Conservation (phyloP, 805 yeast genomes). For the Candida tibetensis region DNA sequence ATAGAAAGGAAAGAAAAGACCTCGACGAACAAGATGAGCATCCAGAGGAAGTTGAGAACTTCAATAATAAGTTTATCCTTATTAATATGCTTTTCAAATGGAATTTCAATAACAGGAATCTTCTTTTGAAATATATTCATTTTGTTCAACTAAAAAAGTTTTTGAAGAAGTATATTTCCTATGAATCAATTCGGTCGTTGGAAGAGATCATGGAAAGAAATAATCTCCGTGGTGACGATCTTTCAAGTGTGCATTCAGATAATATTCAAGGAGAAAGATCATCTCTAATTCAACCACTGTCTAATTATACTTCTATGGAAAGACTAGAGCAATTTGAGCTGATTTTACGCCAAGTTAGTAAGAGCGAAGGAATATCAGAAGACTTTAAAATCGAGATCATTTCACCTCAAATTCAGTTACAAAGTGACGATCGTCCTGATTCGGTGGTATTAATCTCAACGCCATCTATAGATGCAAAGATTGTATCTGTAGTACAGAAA, state of each 20-base stretch:
- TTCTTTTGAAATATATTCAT: slow-evolving; percentile 34
- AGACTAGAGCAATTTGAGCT: slow-evolving; percentile 29
- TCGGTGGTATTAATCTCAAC: slow-evolving; percentile 69
- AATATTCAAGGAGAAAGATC: not conserved
- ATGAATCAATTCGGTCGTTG: slow-evolving; percentile 32
- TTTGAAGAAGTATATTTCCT: slow-evolving; percentile 30
- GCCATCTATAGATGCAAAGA: slow-evolving; percentile 65
- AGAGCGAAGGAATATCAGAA: slow-evolving; percentile 31
- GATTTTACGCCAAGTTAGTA: slow-evolving; percentile 22
- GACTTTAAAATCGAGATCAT: slow-evolving; percentile 38
- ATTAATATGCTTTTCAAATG: slow-evolving; percentile 41
- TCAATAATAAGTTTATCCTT: slow-evolving; percentile 38
- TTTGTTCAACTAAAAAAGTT: slow-evolving; percentile 29
- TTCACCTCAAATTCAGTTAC: slow-evolving; percentile 45
- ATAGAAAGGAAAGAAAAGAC: not conserved
- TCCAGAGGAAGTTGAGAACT: slow-evolving; percentile 10
- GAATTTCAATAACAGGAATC: slow-evolving; percentile 37
- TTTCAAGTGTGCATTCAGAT: not conserved
- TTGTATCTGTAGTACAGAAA: slow-evolving; percentile 58
- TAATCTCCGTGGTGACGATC: not conserved
- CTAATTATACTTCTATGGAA: slow-evolving; percentile 3
- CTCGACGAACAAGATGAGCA: not conserved
- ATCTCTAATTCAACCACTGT: not conserved
- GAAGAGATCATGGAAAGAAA: slow-evolving; percentile 29
- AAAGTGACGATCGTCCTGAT: slow-evolving; percentile 39